Base-by-base conservation (phyloP, 139 green algal species). In the Closterium sp. region DNA sequence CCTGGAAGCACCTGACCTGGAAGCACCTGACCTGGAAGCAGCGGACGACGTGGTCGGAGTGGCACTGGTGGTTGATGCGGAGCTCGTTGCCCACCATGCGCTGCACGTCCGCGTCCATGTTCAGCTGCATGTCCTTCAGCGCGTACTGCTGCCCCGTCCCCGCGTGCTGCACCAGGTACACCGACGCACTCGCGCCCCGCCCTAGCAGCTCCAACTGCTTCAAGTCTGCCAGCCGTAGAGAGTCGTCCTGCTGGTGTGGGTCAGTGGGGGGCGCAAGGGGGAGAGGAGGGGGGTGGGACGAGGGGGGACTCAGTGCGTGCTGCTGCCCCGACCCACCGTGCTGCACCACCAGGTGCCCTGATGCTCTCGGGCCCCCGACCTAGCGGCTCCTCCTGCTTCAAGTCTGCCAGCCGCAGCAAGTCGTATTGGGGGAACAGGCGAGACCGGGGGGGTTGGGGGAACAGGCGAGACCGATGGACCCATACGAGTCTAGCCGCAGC, bases 21-120 rank as follows among this genome's bases (percentile, higher is more conserved):
- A n/a, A n/a, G n/a, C n/a, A n/a, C n/a, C n/a, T n/a, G n/a, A 76
- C 55, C 55, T 76, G 55, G 55, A 28, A 93, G 87, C 90, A 93
- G 23, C 93, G 86, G 25, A 93, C 88, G 30, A 94, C 91, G 84
- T 92, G 32, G 10, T 35, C 23, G n/a, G 30, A 36, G 33, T 34
- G 66, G 69, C 36, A 87, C 38, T 93, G 34, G 89, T 94, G 88
- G n/a, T 95, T 85, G 33, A 96, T 94, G 4, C 86, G 32, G n/a
- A 96, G 91, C 90, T 96, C 94, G 25, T 89, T 87, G 31, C 93
- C 76, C 8, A 96, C 93, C 19, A 93, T 64, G 84, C 93, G 95
- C 21, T 94, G 89, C 86, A 92, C 92, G 25, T 94, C n/a, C 84
- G 93, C 91, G 31, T 95, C 64, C 31, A 94, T 81, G 55, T 93